Percentiles rank a stretch among this genome's conserved stretches.
Evolutionary conservation across 1,139 yeast species (phyloP).

Genomic region (Candida neerlandica): DNA sequence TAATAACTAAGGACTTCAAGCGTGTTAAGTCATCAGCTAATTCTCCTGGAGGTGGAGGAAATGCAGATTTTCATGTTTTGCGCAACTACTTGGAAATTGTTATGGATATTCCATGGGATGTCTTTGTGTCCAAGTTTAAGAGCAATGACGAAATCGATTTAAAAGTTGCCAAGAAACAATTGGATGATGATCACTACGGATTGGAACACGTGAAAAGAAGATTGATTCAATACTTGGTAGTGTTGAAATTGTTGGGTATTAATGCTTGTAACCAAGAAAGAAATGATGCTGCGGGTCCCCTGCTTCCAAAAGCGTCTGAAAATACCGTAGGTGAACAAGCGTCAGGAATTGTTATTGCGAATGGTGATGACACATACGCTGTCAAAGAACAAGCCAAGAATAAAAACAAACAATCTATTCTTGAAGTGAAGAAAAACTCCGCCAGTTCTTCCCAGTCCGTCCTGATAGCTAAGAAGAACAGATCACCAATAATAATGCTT

Average conservation of each 20-base stretch:
- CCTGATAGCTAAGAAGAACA: slow-evolving; percentile 40
- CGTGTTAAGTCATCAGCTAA: slow-evolving; percentile 60
- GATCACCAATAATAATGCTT: slow-evolving; percentile 75
- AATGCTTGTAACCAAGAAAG: slow-evolving; percentile 34
- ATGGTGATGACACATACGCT: slow-evolving; percentile 36
- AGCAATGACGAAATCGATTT: slow-evolving; percentile 54
- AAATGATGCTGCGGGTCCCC: background rate
- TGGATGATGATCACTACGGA: slow-evolving; percentile 86
- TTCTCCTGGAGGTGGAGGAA: slow-evolving; percentile 43
- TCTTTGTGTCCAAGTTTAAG: slow-evolving; percentile 38
- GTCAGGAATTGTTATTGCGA: slow-evolving; percentile 37
- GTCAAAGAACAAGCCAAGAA: slow-evolving; percentile 32
- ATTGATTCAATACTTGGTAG: slow-evolving; percentile 79
- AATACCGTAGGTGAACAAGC: background rate
- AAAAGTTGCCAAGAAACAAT: slow-evolving; percentile 54
- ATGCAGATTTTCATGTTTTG: slow-evolving; percentile 75
- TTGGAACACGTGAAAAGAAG: slow-evolving; percentile 79
- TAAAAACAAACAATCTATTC: slow-evolving; percentile 25
- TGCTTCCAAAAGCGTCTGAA: background rate
- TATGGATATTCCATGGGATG: slow-evolving; percentile 67
- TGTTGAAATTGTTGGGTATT: slow-evolving; percentile 61
- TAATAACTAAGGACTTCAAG: slow-evolving; percentile 64
- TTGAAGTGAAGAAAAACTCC: slow-evolving; percentile 11
- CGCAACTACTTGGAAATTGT: slow-evolving; percentile 72
- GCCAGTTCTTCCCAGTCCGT: slow-evolving; percentile 19